Evolutionary conservation across 768 basidiomycete genomes (phyloP).

Genomic region (Pleurotus giganteus): DNA sequence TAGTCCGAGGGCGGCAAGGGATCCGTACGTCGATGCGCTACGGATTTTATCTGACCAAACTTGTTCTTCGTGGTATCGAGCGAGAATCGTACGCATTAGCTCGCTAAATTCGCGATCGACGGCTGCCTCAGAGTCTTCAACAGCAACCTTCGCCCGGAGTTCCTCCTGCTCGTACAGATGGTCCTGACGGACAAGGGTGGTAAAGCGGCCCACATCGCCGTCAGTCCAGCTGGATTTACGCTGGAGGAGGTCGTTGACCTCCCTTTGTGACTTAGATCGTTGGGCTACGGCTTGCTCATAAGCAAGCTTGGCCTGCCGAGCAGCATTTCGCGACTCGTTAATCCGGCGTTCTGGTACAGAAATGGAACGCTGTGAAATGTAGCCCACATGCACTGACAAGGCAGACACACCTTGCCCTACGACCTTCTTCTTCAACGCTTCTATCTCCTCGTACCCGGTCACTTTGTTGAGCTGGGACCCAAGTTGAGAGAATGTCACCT

Average conservation of each 20-base stretch:
- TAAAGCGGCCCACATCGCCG: slow-evolving; percentile 83
- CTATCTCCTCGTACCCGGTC: slow-evolving; percentile 92
- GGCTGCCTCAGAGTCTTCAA: slow-evolving; percentile 68
- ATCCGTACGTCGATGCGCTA: slow-evolving; percentile 91
- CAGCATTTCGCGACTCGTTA: slow-evolving; percentile 59
- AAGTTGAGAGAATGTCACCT: slow-evolving; percentile 65
- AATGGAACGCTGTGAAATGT: slow-evolving; percentile 12
- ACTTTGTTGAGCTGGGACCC: slow-evolving; percentile 80
- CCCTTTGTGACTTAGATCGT: slow-evolving; percentile 86
- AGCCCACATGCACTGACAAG: neutral
- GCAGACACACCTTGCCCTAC: slow-evolving; percentile 70
- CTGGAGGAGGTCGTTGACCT: slow-evolving; percentile 92
- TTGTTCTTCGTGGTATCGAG: slow-evolving; percentile 97
- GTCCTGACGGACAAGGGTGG: slow-evolving; percentile 85
- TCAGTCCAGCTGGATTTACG: slow-evolving; percentile 96
- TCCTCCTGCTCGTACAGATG: slow-evolving; percentile 86
- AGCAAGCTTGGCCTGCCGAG: slow-evolving; percentile 68
- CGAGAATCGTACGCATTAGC: slow-evolving; percentile 85
- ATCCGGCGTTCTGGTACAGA: slow-evolving; percentile 69
- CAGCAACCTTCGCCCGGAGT: slow-evolving; percentile 59
- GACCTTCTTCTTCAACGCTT: slow-evolving; percentile 74
- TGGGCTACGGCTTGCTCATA: slow-evolving; percentile 78
- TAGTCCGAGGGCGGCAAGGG: slow-evolving; percentile 77
- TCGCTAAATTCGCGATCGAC: slow-evolving; percentile 87
- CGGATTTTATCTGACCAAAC: slow-evolving; percentile 99